Conservation (phyloP, 345 rosid genomes). For the Streptanthus diversifolius region DNA sequence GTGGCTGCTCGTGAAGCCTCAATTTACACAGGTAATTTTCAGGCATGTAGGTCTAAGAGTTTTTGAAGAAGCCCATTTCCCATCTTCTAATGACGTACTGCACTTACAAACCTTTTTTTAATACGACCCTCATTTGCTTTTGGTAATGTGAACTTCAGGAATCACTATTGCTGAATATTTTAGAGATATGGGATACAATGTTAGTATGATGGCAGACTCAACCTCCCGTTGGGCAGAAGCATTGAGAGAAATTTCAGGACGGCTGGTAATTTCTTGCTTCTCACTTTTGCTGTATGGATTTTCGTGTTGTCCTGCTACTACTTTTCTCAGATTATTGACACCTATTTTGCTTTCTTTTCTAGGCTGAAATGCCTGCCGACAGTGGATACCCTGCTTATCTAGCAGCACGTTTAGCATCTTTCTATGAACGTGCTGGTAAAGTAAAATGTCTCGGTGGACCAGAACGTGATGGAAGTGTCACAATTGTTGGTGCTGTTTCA, state of each 20-base stretch:
- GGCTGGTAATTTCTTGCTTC: constrained; percentile 53
- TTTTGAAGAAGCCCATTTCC: constrained; percentile 5
- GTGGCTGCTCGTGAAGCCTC: constrained; percentile 99
- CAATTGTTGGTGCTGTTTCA: constrained; percentile 99
- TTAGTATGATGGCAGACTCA: constrained; percentile 99
- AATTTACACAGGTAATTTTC: constrained; percentile 79
- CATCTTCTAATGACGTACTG: neutral
- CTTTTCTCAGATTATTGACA: constrained; percentile 2
- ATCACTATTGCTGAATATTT: constrained; percentile 99
- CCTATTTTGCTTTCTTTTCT: constrained; percentile 32
- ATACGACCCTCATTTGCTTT: neutral
- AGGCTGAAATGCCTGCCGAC: constrained; percentile 99
- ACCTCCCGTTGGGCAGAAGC: constrained; percentile 99
- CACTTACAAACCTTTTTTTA: neutral
- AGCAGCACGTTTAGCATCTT: constrained; percentile 98
- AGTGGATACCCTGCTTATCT: constrained; percentile 99
- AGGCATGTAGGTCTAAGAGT: constrained; percentile 1
- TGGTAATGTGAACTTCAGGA: constrained; percentile 45
- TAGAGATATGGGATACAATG: constrained; percentile 98
- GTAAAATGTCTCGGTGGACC: constrained; percentile 98
- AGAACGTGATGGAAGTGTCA: constrained; percentile 97
- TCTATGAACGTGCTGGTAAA: constrained; percentile 99
- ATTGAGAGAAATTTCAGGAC: constrained; percentile 99
- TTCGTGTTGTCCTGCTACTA: neutral
- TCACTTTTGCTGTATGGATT: constrained; percentile 1